phyloP scores from a whole-genome alignment of 2,329 filamentous ascomycete species.

The Hypoxylon sp. region DNA sequence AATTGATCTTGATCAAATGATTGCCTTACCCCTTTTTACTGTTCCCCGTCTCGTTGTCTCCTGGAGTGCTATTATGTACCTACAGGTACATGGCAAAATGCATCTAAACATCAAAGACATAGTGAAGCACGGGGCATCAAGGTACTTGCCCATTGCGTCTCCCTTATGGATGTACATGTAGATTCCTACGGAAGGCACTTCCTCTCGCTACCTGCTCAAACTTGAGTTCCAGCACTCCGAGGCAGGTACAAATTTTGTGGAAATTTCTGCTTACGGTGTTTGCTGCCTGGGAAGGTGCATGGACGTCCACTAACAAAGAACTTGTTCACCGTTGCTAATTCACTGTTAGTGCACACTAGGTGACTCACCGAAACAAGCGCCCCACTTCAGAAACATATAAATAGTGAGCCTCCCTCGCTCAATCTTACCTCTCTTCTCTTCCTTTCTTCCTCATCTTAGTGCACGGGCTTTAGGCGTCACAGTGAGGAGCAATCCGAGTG shows the following conservation, averaged over 20 bases:
- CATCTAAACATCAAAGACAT: constrained; percentile 1
- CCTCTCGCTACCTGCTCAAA: no score
- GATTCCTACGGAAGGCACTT: neutral
- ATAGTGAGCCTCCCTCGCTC: constrained; percentile 19
- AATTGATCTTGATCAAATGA: constrained; percentile 18
- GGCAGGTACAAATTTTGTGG: neutral
- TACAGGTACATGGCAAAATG: neutral
- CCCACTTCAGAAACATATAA: constrained; percentile 40
- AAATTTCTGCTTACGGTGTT: neutral
- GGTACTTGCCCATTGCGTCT: neutral
- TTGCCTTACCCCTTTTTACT: neutral
- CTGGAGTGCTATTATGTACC: neutral
- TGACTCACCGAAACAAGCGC: neutral
- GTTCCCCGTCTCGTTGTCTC: neutral
- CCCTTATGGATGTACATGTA: neutral
- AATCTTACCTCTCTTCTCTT: constrained; percentile 50
- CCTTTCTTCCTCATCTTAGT: constrained; percentile 71
- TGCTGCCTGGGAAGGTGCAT: constrained; percentile 4
- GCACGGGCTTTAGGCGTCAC: constrained; percentile 85
- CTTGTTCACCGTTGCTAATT: neutral
- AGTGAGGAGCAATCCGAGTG: constrained; percentile 91
- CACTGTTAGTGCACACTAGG: neutral
- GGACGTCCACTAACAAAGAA: neutral
- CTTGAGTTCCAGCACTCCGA: no score
- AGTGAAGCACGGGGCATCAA: no score